Percentiles rank a stretch among this genome's conserved stretches.
Conservation (phyloP, 2,329 filamentous ascomycete genomes). For the Chaetomium sp. region DNA sequence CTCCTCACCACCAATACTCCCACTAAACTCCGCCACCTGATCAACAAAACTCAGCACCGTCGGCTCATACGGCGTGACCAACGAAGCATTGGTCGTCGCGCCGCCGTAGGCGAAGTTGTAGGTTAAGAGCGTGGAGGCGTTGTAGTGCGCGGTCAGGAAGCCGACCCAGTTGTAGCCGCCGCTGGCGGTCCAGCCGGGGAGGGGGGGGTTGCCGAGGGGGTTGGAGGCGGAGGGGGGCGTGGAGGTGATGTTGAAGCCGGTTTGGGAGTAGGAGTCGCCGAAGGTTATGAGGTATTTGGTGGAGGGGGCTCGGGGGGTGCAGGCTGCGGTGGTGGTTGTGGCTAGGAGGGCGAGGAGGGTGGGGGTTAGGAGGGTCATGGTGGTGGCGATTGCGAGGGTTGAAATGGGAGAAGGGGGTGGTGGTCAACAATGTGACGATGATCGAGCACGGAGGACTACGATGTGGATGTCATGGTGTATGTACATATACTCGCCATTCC, state of each 20-base stretch:
- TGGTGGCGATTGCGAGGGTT: no score
- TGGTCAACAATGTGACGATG: neutral
- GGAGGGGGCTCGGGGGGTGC: slow-evolving; percentile 1
- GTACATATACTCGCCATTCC: no score
- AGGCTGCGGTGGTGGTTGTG: slow-evolving; percentile 1
- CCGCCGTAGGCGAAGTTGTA: slow-evolving; percentile 48
- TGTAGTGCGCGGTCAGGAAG: slow-evolving; percentile 37
- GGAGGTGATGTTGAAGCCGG: slow-evolving; percentile 46
- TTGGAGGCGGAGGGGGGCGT: slow-evolving; percentile 46
- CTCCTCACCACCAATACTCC: slow-evolving; percentile 29
- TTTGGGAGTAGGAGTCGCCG: slow-evolving; percentile 55
- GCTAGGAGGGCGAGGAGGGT: slow-evolving; percentile 9
- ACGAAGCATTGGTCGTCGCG: slow-evolving; percentile 41
- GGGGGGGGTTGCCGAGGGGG: slow-evolving; percentile 54
- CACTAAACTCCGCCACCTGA: slow-evolving; percentile 41
- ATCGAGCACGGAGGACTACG: no score
- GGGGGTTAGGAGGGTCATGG: slow-evolving; percentile 6
- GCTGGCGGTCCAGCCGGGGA: slow-evolving; percentile 41
- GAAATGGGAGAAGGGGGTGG: no score
- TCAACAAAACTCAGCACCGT: slow-evolving; percentile 46
- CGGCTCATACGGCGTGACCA: slow-evolving; percentile 42
- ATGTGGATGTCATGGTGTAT: no score
- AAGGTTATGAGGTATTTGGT: slow-evolving; percentile 37
- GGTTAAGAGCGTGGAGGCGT: slow-evolving; percentile 35
- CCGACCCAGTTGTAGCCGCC: slow-evolving; percentile 45